Evolutionary conservation across 805 yeast species (phyloP), one percentile per base, ranked within the genome.

Genomic region (Cyberlindnera subsufficiens): DNA sequence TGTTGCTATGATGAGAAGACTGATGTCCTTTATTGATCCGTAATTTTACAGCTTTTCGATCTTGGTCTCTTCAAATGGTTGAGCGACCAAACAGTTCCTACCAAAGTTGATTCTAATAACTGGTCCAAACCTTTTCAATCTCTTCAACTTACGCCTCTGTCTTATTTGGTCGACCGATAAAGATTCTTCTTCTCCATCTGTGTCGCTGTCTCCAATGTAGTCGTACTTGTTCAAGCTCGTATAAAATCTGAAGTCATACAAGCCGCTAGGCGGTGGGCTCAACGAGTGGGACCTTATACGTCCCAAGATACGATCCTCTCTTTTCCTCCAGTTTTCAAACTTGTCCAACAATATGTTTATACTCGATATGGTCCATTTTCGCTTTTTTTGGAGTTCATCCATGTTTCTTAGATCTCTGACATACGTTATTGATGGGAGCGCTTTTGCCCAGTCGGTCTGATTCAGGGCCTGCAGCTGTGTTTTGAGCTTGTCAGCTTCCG

Each of bases 321-420:
- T 35, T 15, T 31, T 43, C 35, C 44, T 53, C 51, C 52, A 54
- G 11, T 46, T 51, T 1, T 50, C 55, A 39, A 46, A 54, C 38
- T 48, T 58, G 4, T 35, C 35, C 6, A 58, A 38, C 2, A 55
- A 37, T 6, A 29, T 2, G 8, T 52, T 46, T 20, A 69, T 49
- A 45, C 83, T 87, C 6, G 59, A 59, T 0, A 78, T 54, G 0
- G 90, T 81, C 46, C 78, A 59, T 19, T 63, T 60, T 22, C 75
- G 65, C 52, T 84, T 85, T 27, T 61, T 47, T 9, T 60, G 55
- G 46, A 81, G 52, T 53, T 85, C 91, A 5, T 61, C 52, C 3
- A 37, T 37, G 51, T 83, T 75, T 15, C 56, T 55, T 0, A 57
- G 37, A 52, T 83, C 72, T 29, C 72, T 65, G 25, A 84, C 63